Evolutionary conservation across 2,329 filamentous ascomycete species (phyloP).

Genomic region (Aspergillus aculeatinus): DNA sequence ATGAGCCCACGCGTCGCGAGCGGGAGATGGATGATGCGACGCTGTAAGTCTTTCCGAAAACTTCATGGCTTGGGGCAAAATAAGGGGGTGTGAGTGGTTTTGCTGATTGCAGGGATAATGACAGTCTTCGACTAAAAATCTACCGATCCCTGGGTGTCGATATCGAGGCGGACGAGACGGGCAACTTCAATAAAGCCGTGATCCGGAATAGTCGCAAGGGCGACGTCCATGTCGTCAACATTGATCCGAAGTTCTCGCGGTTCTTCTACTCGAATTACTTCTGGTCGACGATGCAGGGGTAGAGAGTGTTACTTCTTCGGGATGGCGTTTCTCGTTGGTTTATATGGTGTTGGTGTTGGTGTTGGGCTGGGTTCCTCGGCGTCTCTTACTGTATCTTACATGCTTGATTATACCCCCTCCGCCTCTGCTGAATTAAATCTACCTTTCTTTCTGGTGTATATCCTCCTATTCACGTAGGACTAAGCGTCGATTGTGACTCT

Average conservation of each 20-base stretch:
- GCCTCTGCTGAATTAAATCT: neutral
- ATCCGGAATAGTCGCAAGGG: slow-evolving; percentile 83
- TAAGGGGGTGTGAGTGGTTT: too few species aligned
- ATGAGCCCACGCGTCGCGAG: slow-evolving; percentile 51
- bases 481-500: neutral
- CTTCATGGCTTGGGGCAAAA: too few species aligned
- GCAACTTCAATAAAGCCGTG: slow-evolving; percentile 81
- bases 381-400: neutral
- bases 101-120: neutral
- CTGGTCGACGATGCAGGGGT: slow-evolving; percentile 76
- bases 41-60: too few species aligned
- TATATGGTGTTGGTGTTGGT: neutral
- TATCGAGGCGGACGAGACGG: slow-evolving; percentile 74
- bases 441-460: neutral
- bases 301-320: slow-evolving; percentile 7
- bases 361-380: neutral
- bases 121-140: slow-evolving; percentile 76
- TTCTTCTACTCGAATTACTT: slow-evolving; percentile 96
- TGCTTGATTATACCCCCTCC: neutral
- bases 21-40: slow-evolving; percentile 53
- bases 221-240: slow-evolving; percentile 90
- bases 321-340: slow-evolving; percentile 21
- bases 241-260: slow-evolving; percentile 86
- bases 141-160: slow-evolving; percentile 91
- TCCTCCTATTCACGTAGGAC: neutral